Evolutionary conservation across 768 basidiomycete genomes (phyloP).

Genomic region (Termitomyces eurrhizus): DNA sequence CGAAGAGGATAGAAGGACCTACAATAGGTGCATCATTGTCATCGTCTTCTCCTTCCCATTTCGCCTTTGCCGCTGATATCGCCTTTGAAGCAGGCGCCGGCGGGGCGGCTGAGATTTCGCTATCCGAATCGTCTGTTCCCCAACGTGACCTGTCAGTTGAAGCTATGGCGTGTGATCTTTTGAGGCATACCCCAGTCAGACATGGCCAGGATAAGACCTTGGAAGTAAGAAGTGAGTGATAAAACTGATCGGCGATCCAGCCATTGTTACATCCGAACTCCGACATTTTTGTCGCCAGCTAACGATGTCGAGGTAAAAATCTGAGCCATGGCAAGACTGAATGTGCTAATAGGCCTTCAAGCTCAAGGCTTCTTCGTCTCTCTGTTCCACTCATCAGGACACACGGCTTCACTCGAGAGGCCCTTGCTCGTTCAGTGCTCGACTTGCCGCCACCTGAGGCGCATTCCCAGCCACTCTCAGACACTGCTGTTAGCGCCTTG

Average conservation of each 20-base stretch:
- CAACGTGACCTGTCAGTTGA: conserved; percentile 3
- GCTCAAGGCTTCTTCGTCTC: conserved; percentile 48
- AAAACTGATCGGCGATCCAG: conserved; percentile 25
- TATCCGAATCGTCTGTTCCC: conserved; percentile 31
- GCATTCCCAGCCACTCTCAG: conserved; percentile 60
- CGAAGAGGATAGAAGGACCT: conserved; percentile 26
- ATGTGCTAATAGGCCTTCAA: conserved; percentile 18
- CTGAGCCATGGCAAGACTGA: neutral
- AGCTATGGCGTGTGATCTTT: neutral
- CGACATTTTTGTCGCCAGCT: conserved; percentile 11
- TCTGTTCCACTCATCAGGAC: conserved; percentile 60
- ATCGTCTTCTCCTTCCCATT: conserved; percentile 92
- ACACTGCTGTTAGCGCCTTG: conserved; percentile 64
- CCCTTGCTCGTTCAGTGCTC: conserved; percentile 63
- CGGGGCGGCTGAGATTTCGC: conserved; percentile 27
- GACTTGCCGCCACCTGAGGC: conserved; percentile 41
- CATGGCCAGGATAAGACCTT: conserved; percentile 23
- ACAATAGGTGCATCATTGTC: conserved; percentile 79
- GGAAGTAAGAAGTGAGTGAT: conserved; percentile 7
- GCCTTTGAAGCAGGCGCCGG: conserved; percentile 22
- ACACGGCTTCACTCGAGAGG: conserved; percentile 73
- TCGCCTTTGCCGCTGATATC: conserved; percentile 40
- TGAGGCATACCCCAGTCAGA: conserved; percentile 37
- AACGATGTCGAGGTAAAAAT: conserved; percentile 17
- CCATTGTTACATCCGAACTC: conserved; percentile 12